Evolutionary conservation across 2,329 filamentous ascomycete genomes (phyloP).

Genomic region (Colletotrichum musicola): DNA sequence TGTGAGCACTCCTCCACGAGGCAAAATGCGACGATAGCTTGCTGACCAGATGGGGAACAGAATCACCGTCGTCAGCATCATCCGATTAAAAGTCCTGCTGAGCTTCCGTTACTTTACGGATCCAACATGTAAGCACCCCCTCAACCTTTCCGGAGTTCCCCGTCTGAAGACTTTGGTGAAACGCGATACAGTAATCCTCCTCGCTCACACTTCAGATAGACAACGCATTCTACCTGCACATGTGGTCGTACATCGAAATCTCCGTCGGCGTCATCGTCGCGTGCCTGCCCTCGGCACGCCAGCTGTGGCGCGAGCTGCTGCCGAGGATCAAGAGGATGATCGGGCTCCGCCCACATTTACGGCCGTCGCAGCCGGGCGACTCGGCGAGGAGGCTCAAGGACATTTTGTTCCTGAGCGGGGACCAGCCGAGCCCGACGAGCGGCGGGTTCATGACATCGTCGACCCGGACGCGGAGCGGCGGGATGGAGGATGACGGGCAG

Average conservation of each 20-base stretch:
- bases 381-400: constrained; percentile 8
- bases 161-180: background rate
- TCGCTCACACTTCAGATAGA: constrained; percentile 41
- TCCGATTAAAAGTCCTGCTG: constrained; percentile 53
- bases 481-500: background rate
- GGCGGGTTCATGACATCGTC: background rate
- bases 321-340: constrained; percentile 11
- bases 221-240: constrained; percentile 55
- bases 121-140: constrained; percentile 49
- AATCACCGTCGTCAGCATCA: constrained; percentile 52
- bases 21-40: background rate
- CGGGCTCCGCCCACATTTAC: background rate
- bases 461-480: background rate
- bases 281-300: constrained; percentile 49
- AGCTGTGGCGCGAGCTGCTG: constrained; percentile 22
- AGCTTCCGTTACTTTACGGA: constrained; percentile 56
- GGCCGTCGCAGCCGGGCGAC: background rate
- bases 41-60: constrained; percentile 37
- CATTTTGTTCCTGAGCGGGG: background rate
- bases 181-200: constrained; percentile 54
- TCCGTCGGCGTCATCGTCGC: constrained; percentile 58
- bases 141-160: too few relatives aligned
- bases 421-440: constrained; percentile 7
- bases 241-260: constrained; percentile 61
- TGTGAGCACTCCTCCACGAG: background rate